A percentile compares a stretch with the other conserved stretches of the same genome.
Evolutionary conservation across 2,329 filamentous ascomycete species (phyloP).

Genomic region (Beauveria sp.): DNA sequence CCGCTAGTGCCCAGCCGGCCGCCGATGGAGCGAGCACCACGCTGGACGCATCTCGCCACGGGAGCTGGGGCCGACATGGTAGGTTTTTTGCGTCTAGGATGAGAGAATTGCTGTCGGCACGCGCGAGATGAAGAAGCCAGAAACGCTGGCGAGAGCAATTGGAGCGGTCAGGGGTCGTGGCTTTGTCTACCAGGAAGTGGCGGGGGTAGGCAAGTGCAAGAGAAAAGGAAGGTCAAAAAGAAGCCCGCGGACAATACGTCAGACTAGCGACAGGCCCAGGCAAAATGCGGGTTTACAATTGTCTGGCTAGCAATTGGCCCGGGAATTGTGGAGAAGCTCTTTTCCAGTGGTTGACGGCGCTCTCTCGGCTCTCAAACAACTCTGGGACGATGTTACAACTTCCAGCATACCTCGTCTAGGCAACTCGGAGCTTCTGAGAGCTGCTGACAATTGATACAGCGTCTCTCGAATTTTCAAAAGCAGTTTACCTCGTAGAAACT

Average conservation of each 20-base stretch:
- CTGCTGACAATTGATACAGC: too few species aligned
- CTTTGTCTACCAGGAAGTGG: background rate
- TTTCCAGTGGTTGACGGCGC: background rate
- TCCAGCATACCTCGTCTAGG: too few species aligned
- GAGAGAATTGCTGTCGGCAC: background rate
- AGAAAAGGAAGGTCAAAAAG: background rate
- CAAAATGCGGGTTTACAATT: conserved; percentile 12
- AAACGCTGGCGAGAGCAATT: conserved; percentile 2
- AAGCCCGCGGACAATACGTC: conserved; percentile 5
- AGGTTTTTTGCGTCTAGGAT: background rate
- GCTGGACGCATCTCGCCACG: conserved; percentile 32
- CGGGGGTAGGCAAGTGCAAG: conserved; percentile 20
- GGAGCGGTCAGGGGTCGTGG: background rate
- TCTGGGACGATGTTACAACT: too few species aligned
- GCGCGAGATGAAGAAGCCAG: background rate
- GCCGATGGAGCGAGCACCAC: conserved; percentile 26
- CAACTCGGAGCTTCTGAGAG: too few species aligned
- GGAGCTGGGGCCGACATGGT: conserved; percentile 31
- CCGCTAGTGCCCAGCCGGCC: conserved; percentile 21
- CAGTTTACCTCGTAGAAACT: too few species aligned
- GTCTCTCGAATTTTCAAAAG: too few species aligned
- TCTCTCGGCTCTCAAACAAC: too few species aligned
- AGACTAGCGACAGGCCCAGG: background rate
- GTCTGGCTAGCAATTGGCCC: conserved; percentile 12
- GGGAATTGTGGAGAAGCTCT: background rate